phyloP scores from a whole-genome alignment of 192 early-diverging fungal genomes.

The Cladochytrium replicatum region DNA sequence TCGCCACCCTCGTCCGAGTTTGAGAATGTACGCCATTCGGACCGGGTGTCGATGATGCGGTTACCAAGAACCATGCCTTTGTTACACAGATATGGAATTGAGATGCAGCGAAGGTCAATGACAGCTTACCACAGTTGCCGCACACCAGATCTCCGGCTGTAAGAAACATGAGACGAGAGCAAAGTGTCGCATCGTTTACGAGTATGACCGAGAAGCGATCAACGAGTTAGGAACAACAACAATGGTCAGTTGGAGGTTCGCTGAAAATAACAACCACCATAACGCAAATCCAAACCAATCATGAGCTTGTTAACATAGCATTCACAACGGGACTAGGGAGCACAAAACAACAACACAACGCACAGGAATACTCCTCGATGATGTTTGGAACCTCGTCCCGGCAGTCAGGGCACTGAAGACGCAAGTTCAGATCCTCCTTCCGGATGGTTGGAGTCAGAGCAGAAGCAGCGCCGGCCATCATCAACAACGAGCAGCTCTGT shows the following conservation, averaged over 20 bases:
- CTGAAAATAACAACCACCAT: too few species aligned
- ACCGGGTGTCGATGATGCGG: constrained; percentile 85
- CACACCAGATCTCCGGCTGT: constrained; percentile 81
- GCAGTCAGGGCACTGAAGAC: constrained; percentile 68
- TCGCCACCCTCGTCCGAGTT: constrained; percentile 65
- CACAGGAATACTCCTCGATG: constrained; percentile 61
- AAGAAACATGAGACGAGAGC: constrained; percentile 17
- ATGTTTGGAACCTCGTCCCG: constrained; percentile 68
- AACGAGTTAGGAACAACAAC: too few species aligned
- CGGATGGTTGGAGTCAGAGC: too few species aligned
- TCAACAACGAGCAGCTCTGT: too few species aligned
- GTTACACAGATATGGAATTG: neutral
- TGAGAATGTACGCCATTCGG: constrained; percentile 94
- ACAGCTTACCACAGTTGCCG: constrained; percentile 65
- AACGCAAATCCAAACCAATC: too few species aligned
- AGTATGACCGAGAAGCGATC: too few species aligned
- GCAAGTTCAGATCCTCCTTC: constrained; percentile 49
- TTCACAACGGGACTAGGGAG: too few species aligned
- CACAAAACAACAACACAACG: too few species aligned
- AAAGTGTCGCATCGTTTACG: neutral
- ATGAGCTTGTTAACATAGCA: too few species aligned
- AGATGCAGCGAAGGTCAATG: neutral
- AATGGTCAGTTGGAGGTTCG: too few species aligned
- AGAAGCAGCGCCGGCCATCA: too few species aligned
- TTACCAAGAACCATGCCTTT: constrained; percentile 64